Percentiles rank a stretch among this genome's conserved stretches.
phyloP scores from a whole-genome alignment of 1,284 basidiomycete genomes.

The Sanghuangporus weigelae region DNA sequence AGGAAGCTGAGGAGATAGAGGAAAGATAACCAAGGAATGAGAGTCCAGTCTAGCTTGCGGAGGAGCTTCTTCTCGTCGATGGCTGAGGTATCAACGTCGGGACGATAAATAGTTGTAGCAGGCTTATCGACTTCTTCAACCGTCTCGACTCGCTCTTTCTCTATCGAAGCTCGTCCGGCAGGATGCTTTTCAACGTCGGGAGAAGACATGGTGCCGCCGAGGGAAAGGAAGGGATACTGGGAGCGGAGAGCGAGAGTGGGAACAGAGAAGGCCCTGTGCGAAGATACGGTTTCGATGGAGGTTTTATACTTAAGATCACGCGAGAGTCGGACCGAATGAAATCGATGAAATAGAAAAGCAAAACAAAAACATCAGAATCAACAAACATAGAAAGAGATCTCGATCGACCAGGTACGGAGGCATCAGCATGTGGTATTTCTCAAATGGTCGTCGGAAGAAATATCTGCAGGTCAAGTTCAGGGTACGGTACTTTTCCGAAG shows the following conservation, averaged over 20 bases:
- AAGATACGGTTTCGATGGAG: not conserved
- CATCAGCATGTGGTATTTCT: too few relatives aligned
- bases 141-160: conserved; percentile 24
- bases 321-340: too few relatives aligned
- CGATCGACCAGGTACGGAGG: too few relatives aligned
- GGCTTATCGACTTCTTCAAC: conserved; percentile 19
- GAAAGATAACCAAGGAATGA: conserved; percentile 67
- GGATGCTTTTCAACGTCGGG: conserved; percentile 5
- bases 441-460: too few relatives aligned
- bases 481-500: too few relatives aligned
- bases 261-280: not conserved
- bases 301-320: not conserved
- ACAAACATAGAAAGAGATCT: too few relatives aligned
- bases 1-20: conserved; percentile 72
- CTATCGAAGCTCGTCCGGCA: conserved; percentile 20
- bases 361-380: too few relatives aligned
- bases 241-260: not conserved
- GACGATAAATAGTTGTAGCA: conserved; percentile 31
- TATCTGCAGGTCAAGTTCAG: too few relatives aligned
- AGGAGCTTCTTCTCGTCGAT: conserved; percentile 60
- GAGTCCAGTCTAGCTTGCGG: conserved; percentile 57
- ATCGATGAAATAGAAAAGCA: too few relatives aligned
- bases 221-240: not conserved
- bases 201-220: not conserved
- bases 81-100: conserved; percentile 45